Evolutionary conservation across 352 stramenopile species (phyloP).

Genomic region (Phytophthora gonapodyides): DNA sequence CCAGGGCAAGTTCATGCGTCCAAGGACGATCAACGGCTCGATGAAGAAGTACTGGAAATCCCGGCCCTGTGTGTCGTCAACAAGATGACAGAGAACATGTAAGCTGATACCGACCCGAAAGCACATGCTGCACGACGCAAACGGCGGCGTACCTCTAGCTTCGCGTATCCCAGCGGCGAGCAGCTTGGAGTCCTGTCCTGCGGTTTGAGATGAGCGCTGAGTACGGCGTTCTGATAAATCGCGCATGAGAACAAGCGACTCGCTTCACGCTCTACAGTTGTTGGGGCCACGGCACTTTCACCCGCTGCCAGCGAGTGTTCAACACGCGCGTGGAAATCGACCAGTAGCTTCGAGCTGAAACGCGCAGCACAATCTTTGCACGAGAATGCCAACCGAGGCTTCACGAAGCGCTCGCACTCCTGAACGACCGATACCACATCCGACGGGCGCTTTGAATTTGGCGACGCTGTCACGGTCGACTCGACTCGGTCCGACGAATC

Average conservation of each 20-base stretch:
- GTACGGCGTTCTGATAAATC: slow-evolving; percentile 51
- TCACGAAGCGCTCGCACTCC: slow-evolving; percentile 63
- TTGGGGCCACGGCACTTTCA: slow-evolving; percentile 4
- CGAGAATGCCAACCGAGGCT: slow-evolving; percentile 53
- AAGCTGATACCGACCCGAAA: background rate
- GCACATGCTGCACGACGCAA: background rate
- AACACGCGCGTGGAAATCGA: slow-evolving; percentile 56
- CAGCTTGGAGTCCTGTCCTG: slow-evolving; percentile 25
- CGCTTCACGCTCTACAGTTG: slow-evolving; percentile 40
- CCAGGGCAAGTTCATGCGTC: slow-evolving; percentile 61
- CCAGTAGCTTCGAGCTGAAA: slow-evolving; percentile 58
- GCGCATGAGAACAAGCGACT: slow-evolving; percentile 49
- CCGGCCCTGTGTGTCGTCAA: slow-evolving; percentile 39
- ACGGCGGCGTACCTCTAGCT: slow-evolving; percentile 57
- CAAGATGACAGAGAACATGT: slow-evolving; percentile 7
- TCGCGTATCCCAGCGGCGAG: slow-evolving; percentile 67
- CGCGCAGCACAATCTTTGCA: slow-evolving; percentile 48
- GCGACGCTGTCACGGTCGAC: slow-evolving; percentile 16
- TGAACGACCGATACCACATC: slow-evolving; percentile 47
- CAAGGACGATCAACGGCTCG: slow-evolving; percentile 64
- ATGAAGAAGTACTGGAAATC: slow-evolving; percentile 78
- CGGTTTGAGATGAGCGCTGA: slow-evolving; percentile 44
- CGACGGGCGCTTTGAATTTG: slow-evolving; percentile 19
- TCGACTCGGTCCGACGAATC: slow-evolving; percentile 38
- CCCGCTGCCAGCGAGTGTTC: slow-evolving; percentile 34